A percentile compares a stretch with the other conserved stretches of the same genome.
phyloP scores from a whole-genome alignment of 1,284 basidiomycete species.

The Apiotrichum brassicae region DNA sequence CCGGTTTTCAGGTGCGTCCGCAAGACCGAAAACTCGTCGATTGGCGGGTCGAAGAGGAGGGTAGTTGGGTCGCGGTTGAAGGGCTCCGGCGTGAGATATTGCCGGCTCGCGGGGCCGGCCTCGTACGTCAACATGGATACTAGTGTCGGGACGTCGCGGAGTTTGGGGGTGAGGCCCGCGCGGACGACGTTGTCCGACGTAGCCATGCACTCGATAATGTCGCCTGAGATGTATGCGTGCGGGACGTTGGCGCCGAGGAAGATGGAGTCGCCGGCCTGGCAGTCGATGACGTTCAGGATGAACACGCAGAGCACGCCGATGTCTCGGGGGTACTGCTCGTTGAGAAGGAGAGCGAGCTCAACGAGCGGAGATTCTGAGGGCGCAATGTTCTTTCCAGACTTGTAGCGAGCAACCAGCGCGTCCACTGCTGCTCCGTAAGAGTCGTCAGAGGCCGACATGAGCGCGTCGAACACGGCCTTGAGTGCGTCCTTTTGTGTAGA shows the following conservation, averaged over 20 bases:
- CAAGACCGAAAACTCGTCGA: constrained; percentile 87
- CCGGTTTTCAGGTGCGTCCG: constrained; percentile 54
- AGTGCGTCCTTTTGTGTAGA: constrained; percentile 57
- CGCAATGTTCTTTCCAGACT: constrained; percentile 41
- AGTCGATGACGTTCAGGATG: constrained; percentile 76
- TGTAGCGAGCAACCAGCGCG: constrained; percentile 61
- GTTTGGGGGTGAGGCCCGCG: constrained; percentile 94
- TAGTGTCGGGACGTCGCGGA: constrained; percentile 86
- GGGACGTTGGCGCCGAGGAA: constrained; percentile 95
- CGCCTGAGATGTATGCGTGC: constrained; percentile 91
- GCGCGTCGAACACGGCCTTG: constrained; percentile 65
- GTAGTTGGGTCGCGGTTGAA: constrained; percentile 47
- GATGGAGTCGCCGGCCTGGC: constrained; percentile 80
- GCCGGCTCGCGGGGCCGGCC: constrained; percentile 60
- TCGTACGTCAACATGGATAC: constrained; percentile 82
- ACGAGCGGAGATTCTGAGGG: constrained; percentile 51
- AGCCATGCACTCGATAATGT: constrained; percentile 97
- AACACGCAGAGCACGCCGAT: constrained; percentile 93
- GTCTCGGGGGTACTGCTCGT: constrained; percentile 82
- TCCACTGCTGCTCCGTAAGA: constrained; percentile 56
- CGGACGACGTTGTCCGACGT: constrained; percentile 98
- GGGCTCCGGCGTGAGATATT: constrained; percentile 59
- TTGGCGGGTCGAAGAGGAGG: constrained; percentile 82
- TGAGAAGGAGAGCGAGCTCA: constrained; percentile 64
- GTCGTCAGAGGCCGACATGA: constrained; percentile 67